These are phyloP conservation scores for Camellia lanceoleosa DNA, from an alignment of 148 eudicot genomes.

Conservation along the genomic window DNA sequence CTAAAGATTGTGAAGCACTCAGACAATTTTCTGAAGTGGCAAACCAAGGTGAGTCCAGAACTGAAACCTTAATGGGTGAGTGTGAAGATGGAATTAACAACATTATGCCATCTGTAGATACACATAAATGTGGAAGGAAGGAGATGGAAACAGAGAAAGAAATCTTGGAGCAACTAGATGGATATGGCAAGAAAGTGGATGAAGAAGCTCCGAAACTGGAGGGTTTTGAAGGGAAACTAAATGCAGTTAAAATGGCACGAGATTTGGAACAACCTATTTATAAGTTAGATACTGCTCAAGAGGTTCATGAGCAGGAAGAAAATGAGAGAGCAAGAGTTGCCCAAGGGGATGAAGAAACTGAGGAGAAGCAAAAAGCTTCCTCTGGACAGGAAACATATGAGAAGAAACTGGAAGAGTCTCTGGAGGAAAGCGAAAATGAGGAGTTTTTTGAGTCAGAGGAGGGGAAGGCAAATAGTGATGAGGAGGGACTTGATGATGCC, in stretches of 20 bases:
- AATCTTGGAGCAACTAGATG: constrained; percentile 32
- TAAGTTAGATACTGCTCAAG: constrained; percentile 18
- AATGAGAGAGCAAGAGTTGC: constrained; percentile 3
- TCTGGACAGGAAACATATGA: constrained; percentile 20
- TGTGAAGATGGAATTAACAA: constrained; percentile 36
- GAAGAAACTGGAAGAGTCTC: constrained; percentile 19
- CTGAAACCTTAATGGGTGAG: constrained; percentile 44
- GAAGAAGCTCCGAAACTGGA: constrained; percentile 22
- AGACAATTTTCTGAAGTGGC: constrained; percentile 41
- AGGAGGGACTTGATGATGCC: constrained; percentile 13
- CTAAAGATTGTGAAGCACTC: constrained; percentile 40
- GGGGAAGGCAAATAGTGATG: constrained; percentile 21
- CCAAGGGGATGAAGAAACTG: constrained; percentile 19
- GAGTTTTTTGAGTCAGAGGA: constrained; percentile 9
- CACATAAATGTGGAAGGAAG: constrained; percentile 15
- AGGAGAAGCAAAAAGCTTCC: constrained; percentile 18
- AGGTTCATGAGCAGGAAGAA: constrained; percentile 23
- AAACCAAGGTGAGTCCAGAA: constrained; percentile 39
- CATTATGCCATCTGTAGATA: constrained; percentile 12
- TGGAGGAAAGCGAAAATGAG: constrained; percentile 20
- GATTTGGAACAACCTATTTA: constrained; percentile 21
- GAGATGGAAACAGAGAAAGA: constrained; percentile 30
- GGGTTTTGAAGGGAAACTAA: constrained; percentile 29
- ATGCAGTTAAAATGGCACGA: constrained; percentile 11
- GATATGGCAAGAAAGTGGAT: constrained; percentile 16